Conservation (phyloP, 208 protist genomes). For the Crithidia expoeki region DNA sequence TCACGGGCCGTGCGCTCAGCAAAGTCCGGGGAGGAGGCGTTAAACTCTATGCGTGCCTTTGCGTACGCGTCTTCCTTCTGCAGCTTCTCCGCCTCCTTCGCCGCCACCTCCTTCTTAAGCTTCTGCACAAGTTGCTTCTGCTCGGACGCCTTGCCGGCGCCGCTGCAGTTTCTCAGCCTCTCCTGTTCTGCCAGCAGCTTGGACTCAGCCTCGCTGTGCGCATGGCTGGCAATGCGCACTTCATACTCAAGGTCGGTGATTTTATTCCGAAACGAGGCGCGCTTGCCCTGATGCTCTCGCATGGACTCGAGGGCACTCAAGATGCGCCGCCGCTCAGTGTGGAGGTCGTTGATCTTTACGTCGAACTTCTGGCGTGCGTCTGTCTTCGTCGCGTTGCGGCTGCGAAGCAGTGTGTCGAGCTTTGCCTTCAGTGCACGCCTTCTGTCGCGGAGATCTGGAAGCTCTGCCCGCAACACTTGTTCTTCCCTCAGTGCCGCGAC, state of each 20-base stretch:
- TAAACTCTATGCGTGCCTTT: slow-evolving; percentile 2
- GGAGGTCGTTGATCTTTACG: slow-evolving; percentile 21
- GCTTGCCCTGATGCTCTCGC: slow-evolving; percentile 20
- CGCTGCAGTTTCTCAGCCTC: slow-evolving; percentile 19
- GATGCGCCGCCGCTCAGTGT: slow-evolving; percentile 38
- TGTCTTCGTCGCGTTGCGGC: background rate
- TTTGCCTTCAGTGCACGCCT: slow-evolving; percentile 20
- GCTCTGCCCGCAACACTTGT: slow-evolving; percentile 32
- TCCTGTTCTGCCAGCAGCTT: slow-evolving; percentile 19
- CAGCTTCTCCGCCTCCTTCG: slow-evolving; percentile 1
- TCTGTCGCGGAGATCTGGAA: slow-evolving; percentile 4
- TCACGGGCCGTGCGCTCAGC: slow-evolving; percentile 15
- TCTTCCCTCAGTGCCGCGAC: slow-evolving; percentile 30
- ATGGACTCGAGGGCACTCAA: slow-evolving; percentile 21
- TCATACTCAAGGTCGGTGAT: slow-evolving; percentile 17
- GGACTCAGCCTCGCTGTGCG: slow-evolving; percentile 19
- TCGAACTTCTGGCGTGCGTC: slow-evolving; percentile 26
- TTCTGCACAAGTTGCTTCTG: slow-evolving; percentile 25
- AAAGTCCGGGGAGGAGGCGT: slow-evolving; percentile 4
- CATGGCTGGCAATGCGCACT: background rate
- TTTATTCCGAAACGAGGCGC: slow-evolving; percentile 8
- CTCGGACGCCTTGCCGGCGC: slow-evolving; percentile 13
- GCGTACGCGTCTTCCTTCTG: slow-evolving; percentile 10
- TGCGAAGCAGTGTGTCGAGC: slow-evolving; percentile 22
- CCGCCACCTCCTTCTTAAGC: slow-evolving; percentile 8